Conservation (phyloP, 495 filamentous ascomycete genomes). For the Aspergillus sclerotioniger region DNA sequence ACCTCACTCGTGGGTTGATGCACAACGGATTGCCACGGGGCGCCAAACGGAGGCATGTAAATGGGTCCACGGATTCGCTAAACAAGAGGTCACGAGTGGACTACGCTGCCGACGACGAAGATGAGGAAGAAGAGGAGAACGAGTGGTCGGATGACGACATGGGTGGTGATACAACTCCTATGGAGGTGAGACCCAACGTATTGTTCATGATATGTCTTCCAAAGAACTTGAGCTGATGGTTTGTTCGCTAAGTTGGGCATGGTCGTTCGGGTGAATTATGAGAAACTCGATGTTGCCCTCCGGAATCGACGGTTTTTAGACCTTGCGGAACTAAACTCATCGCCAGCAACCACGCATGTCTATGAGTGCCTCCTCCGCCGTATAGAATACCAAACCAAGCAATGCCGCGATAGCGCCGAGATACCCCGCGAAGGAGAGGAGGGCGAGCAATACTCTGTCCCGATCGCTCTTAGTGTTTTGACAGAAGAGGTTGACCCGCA, state of each 20-base stretch:
- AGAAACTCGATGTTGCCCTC: conserved; percentile 76
- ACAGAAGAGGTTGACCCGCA: conserved; percentile 40
- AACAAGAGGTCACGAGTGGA: conserved; percentile 22
- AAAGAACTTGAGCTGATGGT: conserved; percentile 1
- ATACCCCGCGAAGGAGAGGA: conserved; percentile 54
- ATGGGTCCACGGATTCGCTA: conserved; percentile 15
- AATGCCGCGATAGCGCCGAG: conserved; percentile 64
- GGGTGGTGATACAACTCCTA: conserved; percentile 35
- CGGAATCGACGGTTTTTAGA: conserved; percentile 73
- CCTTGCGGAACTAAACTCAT: conserved; percentile 55
- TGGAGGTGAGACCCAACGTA: conserved; percentile 34
- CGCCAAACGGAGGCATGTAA: conserved; percentile 31
- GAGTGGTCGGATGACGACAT: conserved; percentile 43
- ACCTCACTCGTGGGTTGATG: conserved; percentile 34
- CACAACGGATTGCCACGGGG: conserved; percentile 40
- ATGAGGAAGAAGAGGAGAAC: conserved; percentile 34
- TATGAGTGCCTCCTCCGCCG: conserved; percentile 69
- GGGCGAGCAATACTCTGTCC: conserved; percentile 37
- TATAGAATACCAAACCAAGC: conserved; percentile 63
- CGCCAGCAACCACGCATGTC: conserved; percentile 59
- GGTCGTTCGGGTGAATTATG: conserved; percentile 78
- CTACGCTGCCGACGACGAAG: conserved; percentile 28
- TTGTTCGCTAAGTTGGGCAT: conserved; percentile 47
- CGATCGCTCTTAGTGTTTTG: conserved; percentile 37
- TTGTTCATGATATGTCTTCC: not conserved